Percentiles rank a stretch among this genome's conserved stretches.
Evolutionary conservation across 2,329 filamentous ascomycete species (phyloP).

Genomic region (Didymella sp.): DNA sequence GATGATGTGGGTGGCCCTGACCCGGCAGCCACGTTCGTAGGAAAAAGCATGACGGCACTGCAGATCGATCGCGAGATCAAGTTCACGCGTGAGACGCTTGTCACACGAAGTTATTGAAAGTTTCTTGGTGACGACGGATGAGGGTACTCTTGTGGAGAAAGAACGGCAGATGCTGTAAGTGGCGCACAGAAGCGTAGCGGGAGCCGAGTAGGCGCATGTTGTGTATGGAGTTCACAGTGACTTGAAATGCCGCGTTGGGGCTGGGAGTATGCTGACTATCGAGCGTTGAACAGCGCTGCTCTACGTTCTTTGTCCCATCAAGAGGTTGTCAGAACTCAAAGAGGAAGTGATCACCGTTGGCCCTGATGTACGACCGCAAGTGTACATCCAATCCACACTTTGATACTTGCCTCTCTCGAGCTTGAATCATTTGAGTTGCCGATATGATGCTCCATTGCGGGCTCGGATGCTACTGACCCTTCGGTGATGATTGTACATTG

Average conservation of each 20-base stretch:
- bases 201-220: not conserved
- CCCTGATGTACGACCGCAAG: not conserved
- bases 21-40: conserved; percentile 1
- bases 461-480: too few relatives aligned
- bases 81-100: not conserved
- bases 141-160: not conserved
- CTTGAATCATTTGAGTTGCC: not conserved
- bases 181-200: not conserved
- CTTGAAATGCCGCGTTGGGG: not conserved
- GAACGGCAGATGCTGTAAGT: not conserved
- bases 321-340: not conserved
- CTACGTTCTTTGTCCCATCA: not conserved
- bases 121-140: not conserved
- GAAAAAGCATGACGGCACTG: not conserved
- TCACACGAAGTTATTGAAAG: conserved; percentile 1
- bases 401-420: not conserved
- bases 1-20: conserved; percentile 1
- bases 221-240: not conserved
- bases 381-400: not conserved
- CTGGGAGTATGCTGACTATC: not conserved
- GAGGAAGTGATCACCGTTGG: not conserved
- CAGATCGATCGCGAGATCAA: conserved; percentile 1
- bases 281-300: not conserved
- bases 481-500: not conserved
- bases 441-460: not conserved